Percentiles rank a stretch among this genome's conserved stretches.
Evolutionary conservation across 106 monocot species (phyloP).

Genomic region (Allium sativum): DNA sequence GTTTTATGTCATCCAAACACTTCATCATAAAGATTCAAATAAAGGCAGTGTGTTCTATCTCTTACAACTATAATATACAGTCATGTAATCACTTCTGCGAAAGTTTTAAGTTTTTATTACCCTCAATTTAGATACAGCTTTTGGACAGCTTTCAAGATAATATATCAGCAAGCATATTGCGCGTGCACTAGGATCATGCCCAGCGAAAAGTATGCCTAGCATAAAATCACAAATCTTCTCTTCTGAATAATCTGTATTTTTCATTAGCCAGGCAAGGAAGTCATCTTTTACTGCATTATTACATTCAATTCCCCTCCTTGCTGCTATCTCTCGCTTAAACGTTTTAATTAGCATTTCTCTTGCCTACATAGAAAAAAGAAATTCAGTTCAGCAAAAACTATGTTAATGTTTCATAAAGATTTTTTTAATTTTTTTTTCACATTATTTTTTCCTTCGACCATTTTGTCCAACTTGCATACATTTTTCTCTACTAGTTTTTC

Average conservation of each 20-base stretch:
- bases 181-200: constrained; percentile 18
- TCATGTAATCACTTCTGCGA: no score
- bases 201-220: constrained; percentile 10
- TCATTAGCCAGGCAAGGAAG: constrained; percentile 11
- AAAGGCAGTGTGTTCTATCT: no score
- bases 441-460: no score
- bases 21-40: no score
- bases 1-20: no score
- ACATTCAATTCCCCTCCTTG: not conserved
- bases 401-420: not conserved
- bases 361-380: not conserved
- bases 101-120: constrained; percentile 8
- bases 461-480: no score
- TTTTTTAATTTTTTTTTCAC: no score
- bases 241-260: constrained; percentile 8
- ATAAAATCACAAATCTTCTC: constrained; percentile 11
- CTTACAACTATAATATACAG: no score
- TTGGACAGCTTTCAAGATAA: constrained; percentile 18
- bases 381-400: not conserved
- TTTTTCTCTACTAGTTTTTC: no score
- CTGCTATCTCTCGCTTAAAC: constrained; percentile 1
- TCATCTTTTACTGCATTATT: constrained; percentile 4
- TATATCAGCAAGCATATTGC: constrained; percentile 14
- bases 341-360: constrained; percentile 1
- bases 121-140: constrained; percentile 11